Conservation (phyloP, 306 rosid species). For the Canavalia ensiformis region DNA sequence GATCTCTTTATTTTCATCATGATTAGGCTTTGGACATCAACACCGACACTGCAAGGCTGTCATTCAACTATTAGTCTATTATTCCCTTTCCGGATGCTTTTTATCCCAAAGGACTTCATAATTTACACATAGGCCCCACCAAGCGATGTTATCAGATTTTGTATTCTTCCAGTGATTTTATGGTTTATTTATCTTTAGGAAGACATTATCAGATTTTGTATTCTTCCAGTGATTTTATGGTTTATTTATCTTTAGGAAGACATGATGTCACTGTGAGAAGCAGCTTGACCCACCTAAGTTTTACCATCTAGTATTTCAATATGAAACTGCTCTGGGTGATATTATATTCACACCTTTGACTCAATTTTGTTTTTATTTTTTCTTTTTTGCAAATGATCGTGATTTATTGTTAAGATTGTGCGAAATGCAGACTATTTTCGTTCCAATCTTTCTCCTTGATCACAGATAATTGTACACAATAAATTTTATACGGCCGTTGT, state of each 20-base stretch:
- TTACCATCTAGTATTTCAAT: background rate
- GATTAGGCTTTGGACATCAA: constrained; percentile 54
- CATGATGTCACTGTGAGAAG: constrained; percentile 19
- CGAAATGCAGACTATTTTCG: background rate
- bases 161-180: constrained; percentile 39
- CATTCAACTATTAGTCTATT: constrained; percentile 47
- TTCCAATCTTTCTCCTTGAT: constrained; percentile 1
- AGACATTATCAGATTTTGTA: constrained; percentile 26
- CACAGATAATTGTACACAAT: background rate
- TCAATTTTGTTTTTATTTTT: background rate
- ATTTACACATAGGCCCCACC: constrained; percentile 63
- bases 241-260: constrained; percentile 33
- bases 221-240: constrained; percentile 42
- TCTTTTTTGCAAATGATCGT: background rate
- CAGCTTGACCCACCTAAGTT: constrained; percentile 43
- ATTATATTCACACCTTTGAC: constrained; percentile 20
- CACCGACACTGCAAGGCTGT: constrained; percentile 66
- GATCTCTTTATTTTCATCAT: constrained; percentile 54
- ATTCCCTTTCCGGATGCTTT: constrained; percentile 54
- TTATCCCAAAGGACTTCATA: constrained; percentile 57
- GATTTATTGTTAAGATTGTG: background rate
- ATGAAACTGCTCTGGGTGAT: constrained; percentile 11
- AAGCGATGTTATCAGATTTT: constrained; percentile 39
- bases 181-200: constrained; percentile 31
- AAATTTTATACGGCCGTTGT: background rate